Evolutionary conservation across 208 protist species (phyloP).

Genomic region (Trypanosoma avium): DNA sequence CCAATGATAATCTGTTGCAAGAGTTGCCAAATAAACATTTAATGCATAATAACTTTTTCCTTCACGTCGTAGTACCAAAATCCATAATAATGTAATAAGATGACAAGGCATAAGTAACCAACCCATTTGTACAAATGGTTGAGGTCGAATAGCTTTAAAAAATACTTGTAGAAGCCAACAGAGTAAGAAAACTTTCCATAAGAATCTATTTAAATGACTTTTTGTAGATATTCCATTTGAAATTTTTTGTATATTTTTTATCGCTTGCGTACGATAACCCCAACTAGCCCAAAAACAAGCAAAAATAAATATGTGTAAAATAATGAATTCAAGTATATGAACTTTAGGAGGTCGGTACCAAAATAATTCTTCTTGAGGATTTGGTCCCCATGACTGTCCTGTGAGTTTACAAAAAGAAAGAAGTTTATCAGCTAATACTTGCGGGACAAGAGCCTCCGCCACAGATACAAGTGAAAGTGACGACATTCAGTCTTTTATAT

Average conservation of each 20-base stretch:
- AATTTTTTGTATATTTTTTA: not conserved
- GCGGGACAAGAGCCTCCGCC: constrained; percentile 43
- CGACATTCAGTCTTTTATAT: not conserved
- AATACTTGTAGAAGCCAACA: constrained; percentile 50
- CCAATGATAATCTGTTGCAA: constrained; percentile 63
- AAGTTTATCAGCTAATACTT: constrained; percentile 34
- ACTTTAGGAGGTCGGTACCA: constrained; percentile 71
- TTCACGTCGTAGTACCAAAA: constrained; percentile 37
- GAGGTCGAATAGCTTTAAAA: constrained; percentile 41
- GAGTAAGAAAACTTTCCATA: constrained; percentile 33
- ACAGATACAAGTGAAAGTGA: constrained; percentile 4
- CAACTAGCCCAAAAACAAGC: constrained; percentile 35
- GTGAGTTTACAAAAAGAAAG: constrained; percentile 31
- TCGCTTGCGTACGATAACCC: constrained; percentile 19
- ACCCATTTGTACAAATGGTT: constrained; percentile 72
- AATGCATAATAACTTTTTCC: constrained; percentile 34
- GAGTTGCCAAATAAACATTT: constrained; percentile 60
- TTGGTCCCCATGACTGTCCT: constrained; percentile 59
- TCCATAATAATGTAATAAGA: constrained; percentile 59
- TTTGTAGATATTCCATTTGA: constrained; percentile 30
- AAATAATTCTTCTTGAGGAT: constrained; percentile 28
- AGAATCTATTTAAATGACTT: constrained; percentile 40
- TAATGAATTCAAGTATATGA: constrained; percentile 51
- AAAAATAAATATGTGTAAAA: constrained; percentile 24
- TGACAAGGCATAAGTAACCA: constrained; percentile 88